Percentiles rank a stretch among this genome's conserved stretches.
Evolutionary conservation across 73 alveolate species (phyloP).

Genomic region (Tetrahymena borealis): DNA sequence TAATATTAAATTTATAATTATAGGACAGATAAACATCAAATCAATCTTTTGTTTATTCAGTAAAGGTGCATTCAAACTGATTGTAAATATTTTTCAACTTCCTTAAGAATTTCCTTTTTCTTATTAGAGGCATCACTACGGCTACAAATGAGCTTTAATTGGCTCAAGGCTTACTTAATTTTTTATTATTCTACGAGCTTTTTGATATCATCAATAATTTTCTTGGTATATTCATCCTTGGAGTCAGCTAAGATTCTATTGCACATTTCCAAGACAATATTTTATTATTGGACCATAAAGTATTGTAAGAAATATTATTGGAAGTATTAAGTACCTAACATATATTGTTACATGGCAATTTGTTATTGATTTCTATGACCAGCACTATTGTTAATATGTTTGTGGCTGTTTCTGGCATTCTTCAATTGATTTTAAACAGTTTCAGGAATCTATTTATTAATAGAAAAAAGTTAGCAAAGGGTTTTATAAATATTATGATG

Average conservation of each 20-base stretch:
- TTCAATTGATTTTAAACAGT: neutral
- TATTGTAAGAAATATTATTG: neutral
- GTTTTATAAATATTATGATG: too few relatives aligned
- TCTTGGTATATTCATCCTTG: neutral
- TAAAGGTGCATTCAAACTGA: neutral
- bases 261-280: neutral
- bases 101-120: neutral
- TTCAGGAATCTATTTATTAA: neutral
- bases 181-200: neutral
- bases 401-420: neutral
- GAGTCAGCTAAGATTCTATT: neutral
- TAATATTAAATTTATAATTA: neutral
- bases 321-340: neutral
- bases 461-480: too few relatives aligned
- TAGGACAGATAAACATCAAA: neutral
- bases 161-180: neutral
- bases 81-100: neutral
- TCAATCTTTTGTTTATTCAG: neutral
- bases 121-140: neutral
- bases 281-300: neutral
- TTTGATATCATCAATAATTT: neutral
- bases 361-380: neutral
- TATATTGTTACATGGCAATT: neutral
- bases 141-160: neutral
- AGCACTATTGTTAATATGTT: neutral